Base-by-base conservation (phyloP, 163 green algal genomes). In the Scenedesmus sp. region DNA sequence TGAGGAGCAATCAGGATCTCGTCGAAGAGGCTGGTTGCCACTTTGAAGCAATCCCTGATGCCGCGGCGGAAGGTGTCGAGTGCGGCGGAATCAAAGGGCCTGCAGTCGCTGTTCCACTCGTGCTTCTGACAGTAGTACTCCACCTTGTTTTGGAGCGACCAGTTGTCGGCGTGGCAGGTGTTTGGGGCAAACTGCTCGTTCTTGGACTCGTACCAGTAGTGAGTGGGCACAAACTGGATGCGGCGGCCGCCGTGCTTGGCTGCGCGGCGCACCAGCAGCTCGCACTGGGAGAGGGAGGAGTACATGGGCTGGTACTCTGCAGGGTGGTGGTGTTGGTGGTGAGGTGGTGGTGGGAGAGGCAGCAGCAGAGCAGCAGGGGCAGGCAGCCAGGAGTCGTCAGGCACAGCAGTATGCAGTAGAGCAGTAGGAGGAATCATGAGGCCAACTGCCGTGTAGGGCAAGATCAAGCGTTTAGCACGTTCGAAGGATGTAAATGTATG, bases 91-190 rank as follows among this genome's bases (percentile, higher is more conserved):
- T 90, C 59, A 12, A 70, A 90, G 46, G 64, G 83, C 23, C 84
- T 74, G 90, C 90, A 93, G 23, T 88, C 52, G 54, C 86, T 90
- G 90, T 93, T 88, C 84, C 84, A 93, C 74, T 91, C 90, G 20
- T 88, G 52, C 76, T 84, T 88, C 16, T 88, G 52, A 85, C 90
- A 93, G 74, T 89, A 93, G 76, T 62, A 88, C 8, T 91, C 86
- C 13, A 93, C 90, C 85, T 93, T 93, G 60, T 85, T 84, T 23
- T 84, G 62, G 18, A 67, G 10, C 2, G 85, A 54, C 90, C 90
- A 93, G 85, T 88, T 88, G 77, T 93, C 90, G 26, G 90, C 20
- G 66, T 91, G 64, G 90, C 90, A 93, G 23, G 77, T 87, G 66
- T 82, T 81, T 2, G 56, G n/a, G 9, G 54, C 26, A 66, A 56